Conservation (phyloP, 1,284 basidiomycete species). For the Cystobasidium sp. region DNA sequence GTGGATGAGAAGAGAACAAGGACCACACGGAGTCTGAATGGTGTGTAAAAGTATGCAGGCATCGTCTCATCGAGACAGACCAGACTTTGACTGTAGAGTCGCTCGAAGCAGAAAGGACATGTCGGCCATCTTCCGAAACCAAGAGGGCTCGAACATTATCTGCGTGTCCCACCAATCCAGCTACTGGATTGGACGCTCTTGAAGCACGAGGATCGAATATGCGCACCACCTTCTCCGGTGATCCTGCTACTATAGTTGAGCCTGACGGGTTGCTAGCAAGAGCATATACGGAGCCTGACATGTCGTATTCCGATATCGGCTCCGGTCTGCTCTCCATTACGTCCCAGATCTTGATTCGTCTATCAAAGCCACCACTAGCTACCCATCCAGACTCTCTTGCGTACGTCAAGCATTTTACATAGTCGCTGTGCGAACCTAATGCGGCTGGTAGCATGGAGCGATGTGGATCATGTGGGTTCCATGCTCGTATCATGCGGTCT, state of each 20-base stretch:
- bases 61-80: conserved; percentile 86
- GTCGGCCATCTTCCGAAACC: conserved; percentile 80
- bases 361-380: conserved; percentile 92
- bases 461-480: conserved; percentile 77
- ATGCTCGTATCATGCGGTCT: conserved; percentile 90
- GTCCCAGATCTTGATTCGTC: conserved; percentile 93
- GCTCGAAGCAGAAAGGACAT: conserved; percentile 86
- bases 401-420: conserved; percentile 81
- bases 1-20: conserved; percentile 81
- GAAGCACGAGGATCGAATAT: conserved; percentile 85
- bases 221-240: conserved; percentile 84
- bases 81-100: conserved; percentile 79
- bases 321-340: conserved; percentile 59
- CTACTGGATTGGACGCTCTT: conserved; percentile 61
- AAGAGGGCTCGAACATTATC: conserved; percentile 92
- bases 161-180: conserved; percentile 88
- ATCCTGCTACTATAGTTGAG: conserved; percentile 80
- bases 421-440: conserved; percentile 88
- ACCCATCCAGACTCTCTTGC: conserved; percentile 80
- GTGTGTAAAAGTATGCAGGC: conserved; percentile 93
- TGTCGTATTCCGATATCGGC: conserved; percentile 53
- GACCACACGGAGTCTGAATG: conserved; percentile 97
- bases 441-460: conserved; percentile 66
- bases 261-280: conserved; percentile 68
- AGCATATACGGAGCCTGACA: conserved; percentile 55